These are phyloP conservation scores for Apiospora hydei DNA, from an alignment of 2,329 filamentous ascomycete genomes.

Conservation along the genomic window DNA sequence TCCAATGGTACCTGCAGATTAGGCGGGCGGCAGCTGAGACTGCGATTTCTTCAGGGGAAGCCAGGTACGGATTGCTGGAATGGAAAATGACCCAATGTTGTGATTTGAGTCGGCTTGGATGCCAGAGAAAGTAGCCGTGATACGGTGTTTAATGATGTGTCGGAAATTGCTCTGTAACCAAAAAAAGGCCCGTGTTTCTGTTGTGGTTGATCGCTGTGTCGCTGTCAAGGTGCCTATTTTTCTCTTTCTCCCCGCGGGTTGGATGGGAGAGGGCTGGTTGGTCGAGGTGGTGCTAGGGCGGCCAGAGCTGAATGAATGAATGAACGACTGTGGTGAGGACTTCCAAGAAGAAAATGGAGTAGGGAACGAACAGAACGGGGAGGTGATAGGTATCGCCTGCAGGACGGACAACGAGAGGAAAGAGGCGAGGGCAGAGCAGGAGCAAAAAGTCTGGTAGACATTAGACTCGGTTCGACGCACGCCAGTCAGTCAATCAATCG, in stretches of 20 bases:
- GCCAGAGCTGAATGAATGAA: constrained; percentile 10
- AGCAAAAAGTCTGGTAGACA: constrained; percentile 9
- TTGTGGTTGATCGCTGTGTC: constrained; percentile 14
- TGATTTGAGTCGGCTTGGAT: constrained; percentile 4
- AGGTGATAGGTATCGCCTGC: constrained; percentile 17
- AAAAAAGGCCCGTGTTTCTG: neutral
- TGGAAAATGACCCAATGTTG: constrained; percentile 18
- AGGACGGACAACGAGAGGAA: neutral
- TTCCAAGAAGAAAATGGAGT: neutral
- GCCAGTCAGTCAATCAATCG: constrained; percentile 15
- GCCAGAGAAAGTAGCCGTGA: constrained; percentile 14
- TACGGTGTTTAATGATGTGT: constrained; percentile 8
- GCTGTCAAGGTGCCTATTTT: neutral
- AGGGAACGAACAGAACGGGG: neutral
- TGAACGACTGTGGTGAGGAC: constrained; percentile 15
- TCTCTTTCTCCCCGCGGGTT: neutral
- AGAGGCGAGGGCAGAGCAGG: neutral
- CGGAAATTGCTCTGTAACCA: constrained; percentile 17
- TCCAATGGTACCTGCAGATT: constrained; percentile 39
- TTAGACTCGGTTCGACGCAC: constrained; percentile 20
- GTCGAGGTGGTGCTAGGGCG: neutral
- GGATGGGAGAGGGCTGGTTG: neutral
- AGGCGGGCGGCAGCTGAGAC: constrained; percentile 36
- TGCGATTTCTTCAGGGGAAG: neutral
- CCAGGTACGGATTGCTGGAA: neutral